A percentile compares a stretch with the other conserved stretches of the same genome.
These are phyloP conservation scores for Aspergillus conjunctus DNA, from an alignment of 495 filamentous ascomycete species.

Conservation along the genomic window DNA sequence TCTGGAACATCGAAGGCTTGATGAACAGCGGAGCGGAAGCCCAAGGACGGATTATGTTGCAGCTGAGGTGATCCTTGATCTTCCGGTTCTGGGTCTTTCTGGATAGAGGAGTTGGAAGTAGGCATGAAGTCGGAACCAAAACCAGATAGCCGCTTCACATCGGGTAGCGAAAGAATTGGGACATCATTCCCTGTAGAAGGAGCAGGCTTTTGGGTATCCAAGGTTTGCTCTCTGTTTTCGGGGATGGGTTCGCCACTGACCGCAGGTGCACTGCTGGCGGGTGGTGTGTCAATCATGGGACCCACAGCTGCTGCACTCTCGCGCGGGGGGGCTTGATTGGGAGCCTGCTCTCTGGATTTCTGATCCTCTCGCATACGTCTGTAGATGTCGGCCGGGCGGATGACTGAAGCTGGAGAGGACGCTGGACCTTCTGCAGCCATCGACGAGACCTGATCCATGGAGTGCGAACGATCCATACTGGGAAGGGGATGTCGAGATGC, in stretches of 20 bases:
- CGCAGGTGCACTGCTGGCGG: conserved; percentile 1
- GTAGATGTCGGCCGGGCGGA: conserved; percentile 80
- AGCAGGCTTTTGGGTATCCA: conserved; percentile 3
- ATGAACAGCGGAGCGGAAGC: conserved; percentile 68
- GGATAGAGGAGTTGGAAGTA: conserved; percentile 15
- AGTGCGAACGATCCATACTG: conserved; percentile 46
- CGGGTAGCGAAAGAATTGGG: conserved; percentile 52
- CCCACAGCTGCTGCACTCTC: conserved; percentile 11
- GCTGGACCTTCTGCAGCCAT: conserved; percentile 35
- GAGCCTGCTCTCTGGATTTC: conserved; percentile 54
- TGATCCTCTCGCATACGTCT: conserved; percentile 69
- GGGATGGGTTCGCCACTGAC: neutral
- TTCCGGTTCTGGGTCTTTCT: conserved; percentile 21
- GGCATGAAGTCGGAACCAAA: conserved; percentile 56
- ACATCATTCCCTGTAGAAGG: conserved; percentile 17
- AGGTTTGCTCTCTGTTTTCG: neutral
- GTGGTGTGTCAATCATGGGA: neutral
- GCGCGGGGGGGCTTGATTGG: conserved; percentile 2
- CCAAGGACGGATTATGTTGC: conserved; percentile 59
- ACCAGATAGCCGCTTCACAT: conserved; percentile 64
- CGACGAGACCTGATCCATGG: conserved; percentile 30
- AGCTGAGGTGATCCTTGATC: conserved; percentile 31
- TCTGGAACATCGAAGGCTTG: conserved; percentile 69
- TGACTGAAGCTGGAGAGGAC: conserved; percentile 50
- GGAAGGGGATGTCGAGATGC: conserved; percentile 27